phyloP scores from a whole-genome alignment of 768 basidiomycete species.

The Hypholoma fasciculare region DNA sequence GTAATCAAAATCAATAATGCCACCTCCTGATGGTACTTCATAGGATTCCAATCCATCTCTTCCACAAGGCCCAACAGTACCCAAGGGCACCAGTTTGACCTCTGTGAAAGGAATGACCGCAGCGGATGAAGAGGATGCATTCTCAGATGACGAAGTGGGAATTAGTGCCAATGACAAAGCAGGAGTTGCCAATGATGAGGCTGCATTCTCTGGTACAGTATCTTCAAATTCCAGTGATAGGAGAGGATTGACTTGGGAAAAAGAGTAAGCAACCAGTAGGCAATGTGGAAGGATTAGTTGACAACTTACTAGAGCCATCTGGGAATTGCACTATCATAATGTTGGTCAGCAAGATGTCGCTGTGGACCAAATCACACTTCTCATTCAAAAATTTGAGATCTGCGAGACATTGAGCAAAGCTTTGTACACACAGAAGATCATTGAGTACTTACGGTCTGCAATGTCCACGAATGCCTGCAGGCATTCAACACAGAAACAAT shows the following conservation, averaged over 20 bases:
- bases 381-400: not conserved
- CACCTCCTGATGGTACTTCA: not conserved
- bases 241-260: too few relatives aligned
- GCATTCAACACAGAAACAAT: not conserved
- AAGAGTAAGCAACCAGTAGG: too few relatives aligned
- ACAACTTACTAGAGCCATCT: too few relatives aligned
- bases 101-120: too few relatives aligned
- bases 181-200: not conserved
- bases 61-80: too few relatives aligned
- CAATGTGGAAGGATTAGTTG: too few relatives aligned
- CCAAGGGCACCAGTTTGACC: too few relatives aligned
- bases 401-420: not conserved
- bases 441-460: not conserved
- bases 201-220: too few relatives aligned
- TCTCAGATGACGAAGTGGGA: too few relatives aligned
- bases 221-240: too few relatives aligned
- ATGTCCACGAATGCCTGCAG: not conserved
- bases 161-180: too few relatives aligned
- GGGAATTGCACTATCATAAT: not conserved
- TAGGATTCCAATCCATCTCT: not conserved
- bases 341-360: not conserved
- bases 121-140: too few relatives aligned
- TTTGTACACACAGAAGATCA: not conserved
- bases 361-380: not conserved
- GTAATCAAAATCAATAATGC: not conserved